These are phyloP conservation scores for Lentinula sp. DNA, from an alignment of 768 basidiomycete species.

Conservation along the genomic window DNA sequence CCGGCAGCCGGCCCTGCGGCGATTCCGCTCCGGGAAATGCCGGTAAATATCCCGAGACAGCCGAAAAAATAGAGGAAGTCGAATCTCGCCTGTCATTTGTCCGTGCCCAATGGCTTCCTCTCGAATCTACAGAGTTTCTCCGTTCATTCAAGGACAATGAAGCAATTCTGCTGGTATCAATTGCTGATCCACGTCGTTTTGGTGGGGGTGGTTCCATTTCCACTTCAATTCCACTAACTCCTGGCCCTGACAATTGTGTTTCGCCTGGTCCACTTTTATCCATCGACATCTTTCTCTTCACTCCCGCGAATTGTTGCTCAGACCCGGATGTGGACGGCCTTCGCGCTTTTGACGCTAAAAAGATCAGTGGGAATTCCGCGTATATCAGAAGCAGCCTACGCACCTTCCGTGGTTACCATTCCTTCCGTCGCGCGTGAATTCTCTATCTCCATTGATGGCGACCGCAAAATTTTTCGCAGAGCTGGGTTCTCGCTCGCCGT, in stretches of 20 bases:
- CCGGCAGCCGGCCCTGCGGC: conserved; percentile 56
- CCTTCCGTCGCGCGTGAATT: background rate
- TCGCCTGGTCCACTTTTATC: conserved; percentile 62
- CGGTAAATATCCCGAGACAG: conserved; percentile 45
- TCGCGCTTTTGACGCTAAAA: conserved; percentile 48
- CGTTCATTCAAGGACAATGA: conserved; percentile 75
- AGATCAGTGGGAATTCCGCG: conserved; percentile 33
- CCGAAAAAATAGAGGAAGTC: conserved; percentile 63
- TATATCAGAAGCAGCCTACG: conserved; percentile 1
- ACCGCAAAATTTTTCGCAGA: conserved; percentile 54
- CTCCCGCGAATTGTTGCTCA: conserved; percentile 30
- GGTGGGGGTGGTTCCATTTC: conserved; percentile 64
- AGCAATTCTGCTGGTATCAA: conserved; percentile 72
- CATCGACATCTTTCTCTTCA: conserved; percentile 79
- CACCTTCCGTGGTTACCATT: conserved; percentile 2
- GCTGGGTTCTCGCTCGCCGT: conserved; percentile 29
- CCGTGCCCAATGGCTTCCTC: conserved; percentile 44
- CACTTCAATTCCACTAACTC: conserved; percentile 51
- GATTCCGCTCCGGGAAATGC: conserved; percentile 55
- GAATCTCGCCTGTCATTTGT: conserved; percentile 68
- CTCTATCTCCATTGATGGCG: conserved; percentile 41
- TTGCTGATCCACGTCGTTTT: conserved; percentile 79
- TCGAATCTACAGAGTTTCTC: conserved; percentile 69
- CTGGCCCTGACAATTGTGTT: conserved; percentile 61
- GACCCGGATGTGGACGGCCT: background rate